Evolutionary conservation across 2,329 filamentous ascomycete genomes (phyloP).

Genomic region (Raffaelea arxii): DNA sequence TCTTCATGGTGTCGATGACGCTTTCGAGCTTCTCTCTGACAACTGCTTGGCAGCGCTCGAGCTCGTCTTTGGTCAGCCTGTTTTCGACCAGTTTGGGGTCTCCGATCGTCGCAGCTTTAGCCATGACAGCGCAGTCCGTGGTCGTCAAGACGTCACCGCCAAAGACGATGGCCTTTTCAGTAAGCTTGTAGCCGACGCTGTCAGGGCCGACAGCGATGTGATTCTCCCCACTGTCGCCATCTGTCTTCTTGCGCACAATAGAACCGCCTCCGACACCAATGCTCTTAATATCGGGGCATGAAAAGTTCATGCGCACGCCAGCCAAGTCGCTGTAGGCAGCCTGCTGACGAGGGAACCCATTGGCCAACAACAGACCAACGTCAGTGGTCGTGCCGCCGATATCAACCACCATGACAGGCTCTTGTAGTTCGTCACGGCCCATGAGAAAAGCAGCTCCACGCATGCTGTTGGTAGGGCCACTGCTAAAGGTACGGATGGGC

Average conservation of each 20-base stretch:
- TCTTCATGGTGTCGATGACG: conserved; percentile 53
- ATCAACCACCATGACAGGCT: conserved; percentile 50
- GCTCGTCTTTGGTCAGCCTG: conserved; percentile 20
- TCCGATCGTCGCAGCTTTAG: conserved; percentile 26
- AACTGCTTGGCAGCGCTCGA: conserved; percentile 24
- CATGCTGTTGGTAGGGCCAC: conserved; percentile 55
- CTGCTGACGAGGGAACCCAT: conserved; percentile 53
- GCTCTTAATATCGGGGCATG: conserved; percentile 47
- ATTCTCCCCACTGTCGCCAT: conserved; percentile 32
- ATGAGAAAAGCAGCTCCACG: conserved; percentile 52
- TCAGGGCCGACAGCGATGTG: conserved; percentile 24
- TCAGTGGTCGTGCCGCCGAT: conserved; percentile 60
- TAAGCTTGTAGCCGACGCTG: conserved; percentile 29
- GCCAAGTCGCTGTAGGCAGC: conserved; percentile 53
- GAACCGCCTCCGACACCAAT: conserved; percentile 52
- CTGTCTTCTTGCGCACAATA: conserved; percentile 32
- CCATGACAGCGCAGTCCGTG: conserved; percentile 41
- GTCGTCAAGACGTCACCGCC: conserved; percentile 47
- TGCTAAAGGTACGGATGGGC: conserved; percentile 53
- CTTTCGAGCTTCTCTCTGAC: conserved; percentile 43
- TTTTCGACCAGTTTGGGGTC: conserved; percentile 25
- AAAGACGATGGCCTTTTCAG: conserved; percentile 44
- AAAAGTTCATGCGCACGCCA: conserved; percentile 53
- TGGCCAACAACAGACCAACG: conserved; percentile 49
- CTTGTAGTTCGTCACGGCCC: conserved; percentile 19